phyloP scores from a whole-genome alignment of 495 filamentous ascomycete species.

The Rusavskia elegans region DNA sequence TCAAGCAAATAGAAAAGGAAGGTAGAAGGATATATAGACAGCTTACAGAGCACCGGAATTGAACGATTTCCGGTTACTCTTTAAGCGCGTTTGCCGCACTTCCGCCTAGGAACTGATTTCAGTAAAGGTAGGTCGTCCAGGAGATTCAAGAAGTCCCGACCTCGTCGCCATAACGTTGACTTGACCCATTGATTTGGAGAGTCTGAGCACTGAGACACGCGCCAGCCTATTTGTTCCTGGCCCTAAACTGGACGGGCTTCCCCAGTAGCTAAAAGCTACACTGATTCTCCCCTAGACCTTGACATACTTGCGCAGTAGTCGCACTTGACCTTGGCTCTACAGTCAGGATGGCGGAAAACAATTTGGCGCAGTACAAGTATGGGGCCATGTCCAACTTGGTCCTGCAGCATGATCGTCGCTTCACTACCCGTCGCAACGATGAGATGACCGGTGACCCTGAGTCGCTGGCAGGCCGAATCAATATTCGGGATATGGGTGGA shows the following conservation, averaged over 20 bases:
- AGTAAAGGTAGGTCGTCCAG: too few species aligned
- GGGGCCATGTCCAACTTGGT: conserved; percentile 99
- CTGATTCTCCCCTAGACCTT: too few species aligned
- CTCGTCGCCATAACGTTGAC: background rate
- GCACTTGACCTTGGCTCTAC: conserved; percentile 3
- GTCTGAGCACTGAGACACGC: background rate
- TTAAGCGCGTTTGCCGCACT: too few species aligned
- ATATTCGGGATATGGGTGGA: conserved; percentile 85
- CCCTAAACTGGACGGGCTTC: background rate
- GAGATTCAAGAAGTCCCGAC: too few species aligned
- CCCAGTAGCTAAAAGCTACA: background rate
- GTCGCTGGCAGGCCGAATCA: conserved; percentile 85
- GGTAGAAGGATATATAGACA: too few species aligned
- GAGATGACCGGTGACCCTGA: conserved; percentile 96
- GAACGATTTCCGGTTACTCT: too few species aligned
- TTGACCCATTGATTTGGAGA: background rate
- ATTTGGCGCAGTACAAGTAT: conserved; percentile 98
- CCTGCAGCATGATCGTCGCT: conserved; percentile 95
- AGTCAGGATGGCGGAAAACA: conserved; percentile 64
- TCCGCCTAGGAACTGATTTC: too few species aligned
- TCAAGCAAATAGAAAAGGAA: too few species aligned
- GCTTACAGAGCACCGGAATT: too few species aligned
- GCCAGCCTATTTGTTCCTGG: background rate
- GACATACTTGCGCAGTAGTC: conserved; percentile 8
- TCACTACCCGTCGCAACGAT: conserved; percentile 79